Base-by-base conservation (phyloP, 176 grass and related monocot genomes). In the Microstegium vimineum region DNA sequence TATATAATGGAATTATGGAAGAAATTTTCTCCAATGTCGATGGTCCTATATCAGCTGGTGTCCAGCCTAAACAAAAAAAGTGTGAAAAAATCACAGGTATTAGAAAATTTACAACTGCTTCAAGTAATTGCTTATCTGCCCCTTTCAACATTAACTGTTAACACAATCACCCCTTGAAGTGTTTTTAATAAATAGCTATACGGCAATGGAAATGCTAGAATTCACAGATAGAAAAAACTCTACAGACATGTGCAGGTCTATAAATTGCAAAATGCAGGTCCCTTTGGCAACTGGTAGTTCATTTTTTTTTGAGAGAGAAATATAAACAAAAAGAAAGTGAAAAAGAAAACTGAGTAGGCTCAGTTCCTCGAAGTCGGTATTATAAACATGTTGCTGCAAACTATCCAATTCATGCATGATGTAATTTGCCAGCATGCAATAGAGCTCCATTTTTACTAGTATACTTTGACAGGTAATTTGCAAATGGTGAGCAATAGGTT, bases 41-140 rank as follows among this genome's bases (percentile, higher is more conserved):
- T 88, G 95, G 95, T 34, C 95, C 95, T 88, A 95, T 90, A 85
- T 98, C 92, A 75, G 70, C 69, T 73, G 95, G 95, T 69, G 82
- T 85, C 92, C 88, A 98, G 32, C 86, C 95, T 91, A 83, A 90
- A 89, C 57, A 76, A 74, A 46, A 22, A 54, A 73, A 45, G 32
- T 35, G 46, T 69, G 30, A 16, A 59, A 22, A 66, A 69, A 82
- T 78, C 17, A 71, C 27, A 66, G 32, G 47, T 43, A 76, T 76
- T 41, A 80, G 74, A 69, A 60, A 26, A 8, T 49, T 62, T 42
- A 84, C 38, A 52, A 49, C 28, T 67, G 17, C 59, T 25, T 66
- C 28, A 79, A 81, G 17, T 28, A 80, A 66, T 13, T 82, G 40
- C 54, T 54, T 85, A 42, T 36, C 10, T 69, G 46, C 12, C 31